phyloP scores from a whole-genome alignment of 495 filamentous ascomycete species.

The Neurospora sp. region DNA sequence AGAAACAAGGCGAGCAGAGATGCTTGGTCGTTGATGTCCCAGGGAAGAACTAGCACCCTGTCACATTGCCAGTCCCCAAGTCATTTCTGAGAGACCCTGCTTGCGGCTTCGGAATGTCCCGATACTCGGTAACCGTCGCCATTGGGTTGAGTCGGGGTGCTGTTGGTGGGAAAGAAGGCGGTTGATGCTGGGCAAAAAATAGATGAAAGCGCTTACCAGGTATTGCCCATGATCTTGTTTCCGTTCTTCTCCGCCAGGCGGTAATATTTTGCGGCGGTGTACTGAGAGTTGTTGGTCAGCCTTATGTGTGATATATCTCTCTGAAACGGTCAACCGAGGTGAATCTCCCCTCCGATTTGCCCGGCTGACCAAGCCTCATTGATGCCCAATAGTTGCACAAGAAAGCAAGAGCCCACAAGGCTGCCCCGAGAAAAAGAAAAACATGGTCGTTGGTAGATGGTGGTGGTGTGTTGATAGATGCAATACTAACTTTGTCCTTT shows the following conservation, averaged over 20 bases:
- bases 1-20: background rate
- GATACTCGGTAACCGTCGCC: background rate
- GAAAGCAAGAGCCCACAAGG: background rate
- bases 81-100: background rate
- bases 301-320: slow-evolving; percentile 19
- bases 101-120: background rate
- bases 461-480: background rate
- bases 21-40: background rate
- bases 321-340: slow-evolving; percentile 7
- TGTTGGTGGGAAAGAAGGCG: background rate
- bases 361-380: slow-evolving; percentile 20
- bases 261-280: slow-evolving; percentile 82
- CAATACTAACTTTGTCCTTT: slow-evolving; percentile 84
- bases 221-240: slow-evolving; percentile 84
- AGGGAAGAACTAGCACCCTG: background rate
- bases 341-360: slow-evolving; percentile 11
- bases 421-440: background rate
- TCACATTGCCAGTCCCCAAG: background rate
- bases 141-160: background rate
- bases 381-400: slow-evolving; percentile 26
- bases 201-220: slow-evolving; percentile 59
- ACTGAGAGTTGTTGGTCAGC: slow-evolving; percentile 45
- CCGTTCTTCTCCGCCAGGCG: slow-evolving; percentile 84
- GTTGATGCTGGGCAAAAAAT: background rate
- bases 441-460: background rate